phyloP scores from a whole-genome alignment of 2,329 filamentous ascomycete genomes.

The Trichoderma endophyticum region DNA sequence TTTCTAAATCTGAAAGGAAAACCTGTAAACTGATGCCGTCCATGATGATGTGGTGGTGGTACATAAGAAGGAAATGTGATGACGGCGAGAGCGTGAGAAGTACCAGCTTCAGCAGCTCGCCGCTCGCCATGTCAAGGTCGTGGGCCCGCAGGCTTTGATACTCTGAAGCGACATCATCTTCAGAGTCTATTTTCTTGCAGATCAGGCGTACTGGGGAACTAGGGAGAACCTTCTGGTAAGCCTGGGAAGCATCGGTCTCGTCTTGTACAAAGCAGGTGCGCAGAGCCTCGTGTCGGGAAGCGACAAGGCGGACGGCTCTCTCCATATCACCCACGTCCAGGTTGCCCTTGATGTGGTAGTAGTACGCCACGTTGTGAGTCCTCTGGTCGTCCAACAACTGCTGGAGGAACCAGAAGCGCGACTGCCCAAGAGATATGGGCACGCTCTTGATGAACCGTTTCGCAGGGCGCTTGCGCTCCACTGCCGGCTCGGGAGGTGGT shows the following conservation, averaged over 20 bases:
- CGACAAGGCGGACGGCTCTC: slow-evolving; percentile 33
- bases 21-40: slow-evolving; percentile 46
- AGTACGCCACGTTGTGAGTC: slow-evolving; percentile 39
- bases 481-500: no score
- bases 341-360: slow-evolving; percentile 31
- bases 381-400: slow-evolving; percentile 35
- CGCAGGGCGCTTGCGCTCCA: background rate
- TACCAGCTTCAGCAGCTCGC: slow-evolving; percentile 31
- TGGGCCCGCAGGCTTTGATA: slow-evolving; percentile 30
- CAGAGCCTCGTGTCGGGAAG: slow-evolving; percentile 33
- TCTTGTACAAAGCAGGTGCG: slow-evolving; percentile 31
- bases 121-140: slow-evolving; percentile 35
- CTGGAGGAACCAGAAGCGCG: slow-evolving; percentile 40
- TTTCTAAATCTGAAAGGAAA: slow-evolving; percentile 43
- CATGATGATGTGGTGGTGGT: slow-evolving; percentile 49
- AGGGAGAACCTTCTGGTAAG: slow-evolving; percentile 26
- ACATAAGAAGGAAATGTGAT: slow-evolving; percentile 41
- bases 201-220: slow-evolving; percentile 29
- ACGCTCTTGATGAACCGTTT: slow-evolving; percentile 18
- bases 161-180: slow-evolving; percentile 29
- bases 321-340: slow-evolving; percentile 31
- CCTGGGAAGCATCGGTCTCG: slow-evolving; percentile 22
- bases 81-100: slow-evolving; percentile 33
- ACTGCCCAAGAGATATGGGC: slow-evolving; percentile 40
- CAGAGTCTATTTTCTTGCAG: slow-evolving; percentile 20